Conservation (phyloP, 2,329 filamentous ascomycete genomes). For the Aspergillus sp. region DNA sequence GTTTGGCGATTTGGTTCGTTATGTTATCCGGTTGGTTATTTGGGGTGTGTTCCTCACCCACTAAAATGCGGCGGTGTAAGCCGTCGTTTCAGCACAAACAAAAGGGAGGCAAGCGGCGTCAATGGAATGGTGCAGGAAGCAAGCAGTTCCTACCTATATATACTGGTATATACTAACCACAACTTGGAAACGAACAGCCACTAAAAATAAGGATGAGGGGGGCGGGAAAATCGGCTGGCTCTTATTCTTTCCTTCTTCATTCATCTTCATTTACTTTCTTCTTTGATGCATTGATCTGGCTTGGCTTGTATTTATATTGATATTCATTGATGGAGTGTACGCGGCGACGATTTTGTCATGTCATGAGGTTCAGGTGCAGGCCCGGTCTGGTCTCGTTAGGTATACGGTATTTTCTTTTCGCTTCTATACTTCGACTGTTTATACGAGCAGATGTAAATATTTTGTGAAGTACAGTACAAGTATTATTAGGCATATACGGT, state of each 20-base stretch:
- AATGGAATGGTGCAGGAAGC: too few species aligned
- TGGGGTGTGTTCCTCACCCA: neutral
- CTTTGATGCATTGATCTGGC: neutral
- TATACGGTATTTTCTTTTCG: neutral
- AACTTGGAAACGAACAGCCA: neutral
- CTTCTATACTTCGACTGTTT: neutral
- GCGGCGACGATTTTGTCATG: constrained; percentile 10
- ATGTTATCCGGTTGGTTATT: constrained; percentile 2
- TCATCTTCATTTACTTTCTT: neutral
- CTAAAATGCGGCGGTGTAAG: neutral
- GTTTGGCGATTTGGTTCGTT: constrained; percentile 1
- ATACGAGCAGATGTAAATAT: neutral
- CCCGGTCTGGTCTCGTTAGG: neutral
- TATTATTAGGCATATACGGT: neutral
- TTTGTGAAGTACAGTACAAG: neutral
- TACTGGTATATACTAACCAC: neutral
- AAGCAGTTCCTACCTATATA: too few species aligned
- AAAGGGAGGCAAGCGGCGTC: neutral
- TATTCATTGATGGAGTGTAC: constrained; percentile 9
- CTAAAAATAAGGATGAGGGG: neutral
- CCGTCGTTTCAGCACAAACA: neutral
- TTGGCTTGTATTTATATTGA: constrained; percentile 16
- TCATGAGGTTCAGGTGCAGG: neutral
- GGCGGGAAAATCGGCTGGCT: neutral
- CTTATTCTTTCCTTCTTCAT: neutral